Base-by-base conservation (phyloP, 2,329 filamentous ascomycete species). In the Alternaria incomplexa region DNA sequence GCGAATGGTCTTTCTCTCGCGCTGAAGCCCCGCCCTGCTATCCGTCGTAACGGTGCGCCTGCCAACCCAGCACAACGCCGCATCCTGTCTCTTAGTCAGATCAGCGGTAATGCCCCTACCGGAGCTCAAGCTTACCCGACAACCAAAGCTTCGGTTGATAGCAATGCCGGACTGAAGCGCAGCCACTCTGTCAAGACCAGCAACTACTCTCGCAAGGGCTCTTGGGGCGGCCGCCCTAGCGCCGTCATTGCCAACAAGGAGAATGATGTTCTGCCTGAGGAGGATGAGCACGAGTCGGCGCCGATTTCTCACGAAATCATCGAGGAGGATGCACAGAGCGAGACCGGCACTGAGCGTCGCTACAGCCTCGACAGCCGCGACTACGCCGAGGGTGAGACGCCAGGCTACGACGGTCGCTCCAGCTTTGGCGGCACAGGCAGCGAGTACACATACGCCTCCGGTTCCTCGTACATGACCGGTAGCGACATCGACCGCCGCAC, bases 41-140 rank as follows among this genome's bases (percentile, higher is more conserved):
- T 81, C 11, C 77, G 77, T 51, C 79, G 81, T 52, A 82, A 80
- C 61, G 76, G 77, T n/a, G 71, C 74, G 17, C 73, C 77, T 25
- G 72, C 63, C 30, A 78, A 79, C 58, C 75, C 80, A 40, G 79
- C 81, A 15, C 82, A 82, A 64, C 87, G 95, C 44, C 89, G 96
- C 52, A 97, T 98, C 73, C 87, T 96, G 62, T 97, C 93, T 54
- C 87, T 98, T 36, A 96, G 91, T 77, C 93, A 97, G 80, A 96
- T 98, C 71, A 92, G 89, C 57, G 90, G 90, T 77, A 95, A 96
- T 74, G 84, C 88, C 32, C 84, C 89, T 6, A 82, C 80, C 45
- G 80, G 81, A 36, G 77, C 77, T 59, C 73, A 83, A 81, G 77
- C 75, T 7, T 81, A 75, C 56, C 67, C 73, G 20, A 72, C 59